Conservation (phyloP, 2,329 filamentous ascomycete genomes). For the Chrysoporthe deuterocubensis region DNA sequence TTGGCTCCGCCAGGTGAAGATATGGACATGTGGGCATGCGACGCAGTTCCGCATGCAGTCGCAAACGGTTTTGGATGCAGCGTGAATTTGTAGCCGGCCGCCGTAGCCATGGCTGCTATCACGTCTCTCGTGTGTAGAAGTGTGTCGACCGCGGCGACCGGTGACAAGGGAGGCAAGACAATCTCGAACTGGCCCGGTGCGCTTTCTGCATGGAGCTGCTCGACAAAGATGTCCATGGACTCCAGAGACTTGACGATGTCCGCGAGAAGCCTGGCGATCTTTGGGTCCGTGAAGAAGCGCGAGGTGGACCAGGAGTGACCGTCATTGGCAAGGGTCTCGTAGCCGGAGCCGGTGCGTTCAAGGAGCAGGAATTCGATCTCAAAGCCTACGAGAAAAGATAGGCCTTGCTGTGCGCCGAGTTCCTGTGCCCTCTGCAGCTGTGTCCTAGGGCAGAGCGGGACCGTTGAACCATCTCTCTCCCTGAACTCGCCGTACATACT, state of each 20-base stretch:
- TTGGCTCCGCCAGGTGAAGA: conserved; percentile 47
- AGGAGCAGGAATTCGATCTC: conserved; percentile 82
- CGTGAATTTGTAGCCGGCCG: conserved; percentile 68
- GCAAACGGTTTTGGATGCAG: conserved; percentile 73
- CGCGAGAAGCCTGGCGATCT: conserved; percentile 61
- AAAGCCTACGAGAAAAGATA: conserved; percentile 73
- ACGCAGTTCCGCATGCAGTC: conserved; percentile 63
- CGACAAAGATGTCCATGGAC: conserved; percentile 65
- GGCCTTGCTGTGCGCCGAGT: conserved; percentile 52
- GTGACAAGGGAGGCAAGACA: conserved; percentile 64
- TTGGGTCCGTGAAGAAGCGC: conserved; percentile 63
- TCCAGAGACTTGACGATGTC: conserved; percentile 67
- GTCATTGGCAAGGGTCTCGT: conserved; percentile 53
- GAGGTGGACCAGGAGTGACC: conserved; percentile 75
- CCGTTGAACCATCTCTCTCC: conserved; percentile 54
- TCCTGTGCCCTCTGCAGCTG: conserved; percentile 60
- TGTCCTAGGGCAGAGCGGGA: conserved; percentile 67
- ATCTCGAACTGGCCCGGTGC: conserved; percentile 79
- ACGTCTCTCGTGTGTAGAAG: conserved; percentile 73
- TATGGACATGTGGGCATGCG: conserved; percentile 73
- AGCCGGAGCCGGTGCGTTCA: conserved; percentile 45
- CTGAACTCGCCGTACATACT: conserved; percentile 71
- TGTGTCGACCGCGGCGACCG: conserved; percentile 71
- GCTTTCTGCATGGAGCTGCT: conserved; percentile 77
- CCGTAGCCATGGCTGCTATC: conserved; percentile 66